Evolutionary conservation across 495 filamentous ascomycete genomes (phyloP), one percentile per base, ranked within the genome.

Genomic region (Talaromyces liani): DNA sequence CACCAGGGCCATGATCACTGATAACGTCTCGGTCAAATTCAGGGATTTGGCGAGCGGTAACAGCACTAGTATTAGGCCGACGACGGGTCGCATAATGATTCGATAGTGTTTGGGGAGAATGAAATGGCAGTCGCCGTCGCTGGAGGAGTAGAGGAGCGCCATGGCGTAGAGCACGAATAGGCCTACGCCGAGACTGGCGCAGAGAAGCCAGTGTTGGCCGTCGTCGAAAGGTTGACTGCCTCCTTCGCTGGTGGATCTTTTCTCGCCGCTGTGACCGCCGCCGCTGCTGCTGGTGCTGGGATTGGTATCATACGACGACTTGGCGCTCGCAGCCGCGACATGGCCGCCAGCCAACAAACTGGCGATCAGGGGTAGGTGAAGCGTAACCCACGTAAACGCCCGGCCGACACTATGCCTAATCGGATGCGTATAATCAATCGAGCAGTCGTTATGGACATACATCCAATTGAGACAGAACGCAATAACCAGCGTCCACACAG

Each of bases 401-500:
- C 73, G 72, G 12, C 63, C 70, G 0, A 76, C 65, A 29, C 65
- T 72, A 59, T 76, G 68, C 8, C 73, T 68, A 22, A 79, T 58
- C 1, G 77, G 75, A 49, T 80, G 77, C 3, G 65, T 65, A 31
- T 65, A 66, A 4, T 72, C 49, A 25, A 75, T 24, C 3, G 77
- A 68, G 20, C 76, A 73, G 51, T 79, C 76, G 29, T 72, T 71
- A 59, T 77, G 72, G 6, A 71, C 64, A 65, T 79, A 80, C 45
- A 79, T 41, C 72, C 75, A 78, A 62, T 79, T 79, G 45, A 79
- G 63, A 66, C 78, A 79, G 64, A 80, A 80, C 0, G 78, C 74
- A 60, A 80, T 79, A 41, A 79, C 64, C 12, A 80, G 64, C 27
- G 75, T 77, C 74, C 75, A 78, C 34, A 78, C 68, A 2, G 77